Evolutionary conservation across 1,284 basidiomycete genomes (phyloP).

Genomic region (Irpex lacteus): DNA sequence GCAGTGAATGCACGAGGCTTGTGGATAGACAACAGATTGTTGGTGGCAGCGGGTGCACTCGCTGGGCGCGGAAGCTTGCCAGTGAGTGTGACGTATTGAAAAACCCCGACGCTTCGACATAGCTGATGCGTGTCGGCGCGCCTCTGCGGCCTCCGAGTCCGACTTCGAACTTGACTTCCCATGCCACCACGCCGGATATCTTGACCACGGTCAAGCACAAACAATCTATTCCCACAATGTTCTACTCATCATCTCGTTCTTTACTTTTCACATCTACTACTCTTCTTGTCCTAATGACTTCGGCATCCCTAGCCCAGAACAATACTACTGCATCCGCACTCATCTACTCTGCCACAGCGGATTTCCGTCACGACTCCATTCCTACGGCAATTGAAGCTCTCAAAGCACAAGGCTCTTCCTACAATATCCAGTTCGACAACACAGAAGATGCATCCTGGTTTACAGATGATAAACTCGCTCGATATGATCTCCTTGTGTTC

Average conservation of each 20-base stretch:
- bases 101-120: neutral
- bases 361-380: constrained; percentile 75
- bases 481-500: constrained; percentile 71
- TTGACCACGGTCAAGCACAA: neutral
- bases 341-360: constrained; percentile 53
- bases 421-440: constrained; percentile 56
- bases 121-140: neutral
- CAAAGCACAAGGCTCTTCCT: constrained; percentile 37
- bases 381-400: constrained; percentile 66
- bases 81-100: neutral
- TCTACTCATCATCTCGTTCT: neutral
- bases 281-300: neutral
- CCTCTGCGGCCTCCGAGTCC: too few species aligned
- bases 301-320: neutral
- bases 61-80: too few species aligned
- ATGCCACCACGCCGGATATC: neutral
- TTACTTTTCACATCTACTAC: neutral
- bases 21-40: neutral
- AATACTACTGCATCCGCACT: constrained; percentile 24
- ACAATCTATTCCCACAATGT: neutral
- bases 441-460: constrained; percentile 66
- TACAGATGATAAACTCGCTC: constrained; percentile 49
- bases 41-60: too few species aligned
- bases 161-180: too few species aligned
- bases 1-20: neutral